Conservation (phyloP, 495 filamentous ascomycete genomes). For the Pyrenula aspistea region DNA sequence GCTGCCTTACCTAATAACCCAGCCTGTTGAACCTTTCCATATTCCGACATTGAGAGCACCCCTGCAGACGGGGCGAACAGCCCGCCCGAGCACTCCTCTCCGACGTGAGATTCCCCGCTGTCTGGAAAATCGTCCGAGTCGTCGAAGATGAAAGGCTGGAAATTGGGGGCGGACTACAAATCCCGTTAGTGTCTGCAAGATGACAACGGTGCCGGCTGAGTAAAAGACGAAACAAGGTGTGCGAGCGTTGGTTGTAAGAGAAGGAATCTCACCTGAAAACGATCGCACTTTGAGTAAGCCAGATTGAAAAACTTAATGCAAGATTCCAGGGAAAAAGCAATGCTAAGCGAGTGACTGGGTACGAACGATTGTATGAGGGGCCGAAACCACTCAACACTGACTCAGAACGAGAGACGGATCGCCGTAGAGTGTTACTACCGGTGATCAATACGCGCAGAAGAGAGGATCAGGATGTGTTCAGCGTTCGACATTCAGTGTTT, state of each 20-base stretch:
- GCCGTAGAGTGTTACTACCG: constrained; percentile 21
- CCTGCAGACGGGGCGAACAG: constrained; percentile 41
- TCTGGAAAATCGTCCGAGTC: constrained; percentile 41
- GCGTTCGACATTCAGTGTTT: constrained; percentile 25
- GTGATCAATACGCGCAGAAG: constrained; percentile 13
- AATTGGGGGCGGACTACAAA: constrained; percentile 29
- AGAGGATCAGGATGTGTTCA: constrained; percentile 16
- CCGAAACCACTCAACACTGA: constrained; percentile 25
- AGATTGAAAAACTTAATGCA: constrained; percentile 41
- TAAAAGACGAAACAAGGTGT: constrained; percentile 4
- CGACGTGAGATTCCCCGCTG: constrained; percentile 33
- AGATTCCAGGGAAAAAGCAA: constrained; percentile 33
- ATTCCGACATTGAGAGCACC: constrained; percentile 41
- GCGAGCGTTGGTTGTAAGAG: neutral
- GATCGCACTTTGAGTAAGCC: constrained; percentile 39
- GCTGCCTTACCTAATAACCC: constrained; percentile 28
- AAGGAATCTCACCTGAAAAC: constrained; percentile 38
- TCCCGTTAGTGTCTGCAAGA: constrained; percentile 11
- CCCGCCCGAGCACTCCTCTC: constrained; percentile 35
- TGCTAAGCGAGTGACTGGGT: constrained; percentile 35
- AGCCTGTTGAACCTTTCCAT: constrained; percentile 29
- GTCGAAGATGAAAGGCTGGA: constrained; percentile 40
- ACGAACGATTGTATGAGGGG: constrained; percentile 27
- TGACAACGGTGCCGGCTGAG: constrained; percentile 5
- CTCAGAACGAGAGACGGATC: constrained; percentile 30